Evolutionary conservation across 306 rosid species (phyloP).

Genomic region (Quercus cerris): DNA sequence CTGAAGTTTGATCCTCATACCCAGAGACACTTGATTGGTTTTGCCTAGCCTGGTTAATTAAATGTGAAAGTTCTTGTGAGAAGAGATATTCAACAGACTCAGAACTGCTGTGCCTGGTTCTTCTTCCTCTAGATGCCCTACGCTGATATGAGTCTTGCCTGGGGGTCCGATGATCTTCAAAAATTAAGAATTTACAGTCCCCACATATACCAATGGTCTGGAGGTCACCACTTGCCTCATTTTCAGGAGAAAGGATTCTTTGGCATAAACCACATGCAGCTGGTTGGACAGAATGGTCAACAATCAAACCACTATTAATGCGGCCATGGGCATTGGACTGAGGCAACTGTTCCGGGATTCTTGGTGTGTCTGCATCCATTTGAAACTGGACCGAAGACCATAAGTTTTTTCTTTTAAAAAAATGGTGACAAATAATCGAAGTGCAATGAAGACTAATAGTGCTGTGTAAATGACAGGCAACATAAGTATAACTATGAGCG

Average conservation of each 20-base stretch:
- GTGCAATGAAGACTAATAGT: not conserved
- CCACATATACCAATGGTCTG: conserved; percentile 52
- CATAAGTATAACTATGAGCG: not conserved
- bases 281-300: conserved; percentile 29
- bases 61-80: conserved; percentile 47
- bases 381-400: conserved; percentile 37
- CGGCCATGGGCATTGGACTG: conserved; percentile 23
- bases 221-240: conserved; percentile 43
- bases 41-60: conserved; percentile 45
- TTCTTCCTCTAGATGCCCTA: conserved; percentile 46
- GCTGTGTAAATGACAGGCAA: not conserved
- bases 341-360: conserved; percentile 31
- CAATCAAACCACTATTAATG: conserved; percentile 15
- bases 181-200: conserved; percentile 83
- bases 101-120: conserved; percentile 59
- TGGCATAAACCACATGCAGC: conserved; percentile 64
- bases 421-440: conserved; percentile 7
- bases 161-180: conserved; percentile 64
- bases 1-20: conserved; percentile 47
- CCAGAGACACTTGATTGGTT: conserved; percentile 39
- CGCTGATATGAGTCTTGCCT: conserved; percentile 29
- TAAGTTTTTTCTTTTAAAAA: not conserved
- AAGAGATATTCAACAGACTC: conserved; percentile 57
- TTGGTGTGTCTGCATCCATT: conserved; percentile 49
- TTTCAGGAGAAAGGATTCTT: conserved; percentile 46